These are phyloP conservation scores for Penicillium sp. DNA, from an alignment of 2,329 filamentous ascomycete species.

Conservation along the genomic window DNA sequence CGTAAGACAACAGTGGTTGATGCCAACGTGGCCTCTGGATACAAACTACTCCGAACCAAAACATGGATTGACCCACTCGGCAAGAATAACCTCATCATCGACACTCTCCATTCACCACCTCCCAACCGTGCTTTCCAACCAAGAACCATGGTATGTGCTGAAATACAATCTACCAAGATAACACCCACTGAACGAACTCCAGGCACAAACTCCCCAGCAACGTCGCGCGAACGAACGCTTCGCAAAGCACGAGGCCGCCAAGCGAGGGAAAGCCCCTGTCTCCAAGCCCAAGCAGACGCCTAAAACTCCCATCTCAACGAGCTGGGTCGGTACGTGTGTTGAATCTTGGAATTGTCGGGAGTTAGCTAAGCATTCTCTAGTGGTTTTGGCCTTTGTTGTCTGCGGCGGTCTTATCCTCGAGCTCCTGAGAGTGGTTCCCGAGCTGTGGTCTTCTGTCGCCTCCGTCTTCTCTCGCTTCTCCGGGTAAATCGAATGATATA, in stretches of 20 bases:
- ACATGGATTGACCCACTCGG: background rate
- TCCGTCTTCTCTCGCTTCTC: slow-evolving; percentile 25
- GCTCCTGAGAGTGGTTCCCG: slow-evolving; percentile 44
- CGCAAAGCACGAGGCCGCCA: slow-evolving; percentile 54
- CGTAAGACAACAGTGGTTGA: background rate
- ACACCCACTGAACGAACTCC: background rate
- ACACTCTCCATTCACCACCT: background rate
- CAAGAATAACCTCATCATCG: slow-evolving; percentile 3
- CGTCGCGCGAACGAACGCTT: slow-evolving; percentile 58
- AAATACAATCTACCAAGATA: too few species aligned
- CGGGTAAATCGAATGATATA: slow-evolving; percentile 12
- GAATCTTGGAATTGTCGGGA: background rate
- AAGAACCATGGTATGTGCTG: background rate
- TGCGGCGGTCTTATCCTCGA: slow-evolving; percentile 57
- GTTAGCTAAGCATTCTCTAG: slow-evolving; percentile 31
- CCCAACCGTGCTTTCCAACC: background rate
- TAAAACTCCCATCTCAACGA: slow-evolving; percentile 51
- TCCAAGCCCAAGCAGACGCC: slow-evolving; percentile 46
- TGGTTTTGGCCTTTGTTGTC: slow-evolving; percentile 57
- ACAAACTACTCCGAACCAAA: background rate
- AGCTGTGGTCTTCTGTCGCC: slow-evolving; percentile 35
- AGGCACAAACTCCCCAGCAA: slow-evolving; percentile 62
- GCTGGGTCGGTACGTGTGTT: slow-evolving; percentile 54
- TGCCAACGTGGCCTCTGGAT: slow-evolving; percentile 4
- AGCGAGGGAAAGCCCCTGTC: slow-evolving; percentile 52